A percentile compares a stretch with the other conserved stretches of the same genome.
Conservation (phyloP, 768 basidiomycete genomes). For the Harrya chromipes region DNA sequence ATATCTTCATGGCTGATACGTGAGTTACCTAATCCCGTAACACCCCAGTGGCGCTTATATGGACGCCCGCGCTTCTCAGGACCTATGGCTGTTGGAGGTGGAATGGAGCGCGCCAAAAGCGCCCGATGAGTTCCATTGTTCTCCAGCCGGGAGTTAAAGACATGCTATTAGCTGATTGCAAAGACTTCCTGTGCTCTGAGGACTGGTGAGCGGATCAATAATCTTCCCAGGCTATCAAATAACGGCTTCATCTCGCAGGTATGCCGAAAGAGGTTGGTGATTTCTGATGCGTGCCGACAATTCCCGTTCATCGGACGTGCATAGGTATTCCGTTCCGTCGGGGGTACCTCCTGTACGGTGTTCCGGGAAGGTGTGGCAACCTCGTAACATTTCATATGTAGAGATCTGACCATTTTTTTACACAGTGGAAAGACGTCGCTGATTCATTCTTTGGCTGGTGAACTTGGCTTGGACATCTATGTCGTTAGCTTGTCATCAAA, state of each 20-base stretch:
- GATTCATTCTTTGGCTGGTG: constrained; percentile 81
- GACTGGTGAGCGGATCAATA: constrained; percentile 62
- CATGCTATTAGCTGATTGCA: constrained; percentile 86
- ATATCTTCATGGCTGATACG: constrained; percentile 88
- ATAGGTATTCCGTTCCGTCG: constrained; percentile 84
- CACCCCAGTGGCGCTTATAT: background rate
- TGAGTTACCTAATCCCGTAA: constrained; percentile 41
- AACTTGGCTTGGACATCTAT: constrained; percentile 86
- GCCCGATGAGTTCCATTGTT: constrained; percentile 91
- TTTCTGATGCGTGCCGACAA: constrained; percentile 16
- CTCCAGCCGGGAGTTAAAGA: constrained; percentile 88
- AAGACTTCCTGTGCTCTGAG: constrained; percentile 78
- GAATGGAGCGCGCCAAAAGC: constrained; percentile 86
- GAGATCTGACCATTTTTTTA: constrained; percentile 15
- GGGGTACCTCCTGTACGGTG: constrained; percentile 82
- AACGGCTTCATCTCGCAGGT: constrained; percentile 48
- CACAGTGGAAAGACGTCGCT: constrained; percentile 80
- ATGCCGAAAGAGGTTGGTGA: constrained; percentile 78
- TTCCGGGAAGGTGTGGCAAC: constrained; percentile 67
- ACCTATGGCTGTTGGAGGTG: constrained; percentile 80
- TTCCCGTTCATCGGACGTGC: constrained; percentile 17
- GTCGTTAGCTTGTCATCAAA: constrained; percentile 87
- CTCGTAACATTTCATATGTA: background rate
- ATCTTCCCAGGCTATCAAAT: constrained; percentile 18
- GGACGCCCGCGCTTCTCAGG: constrained; percentile 32